Conservation (phyloP, 2,329 filamentous ascomycete genomes). For the Alternaria sp. region DNA sequence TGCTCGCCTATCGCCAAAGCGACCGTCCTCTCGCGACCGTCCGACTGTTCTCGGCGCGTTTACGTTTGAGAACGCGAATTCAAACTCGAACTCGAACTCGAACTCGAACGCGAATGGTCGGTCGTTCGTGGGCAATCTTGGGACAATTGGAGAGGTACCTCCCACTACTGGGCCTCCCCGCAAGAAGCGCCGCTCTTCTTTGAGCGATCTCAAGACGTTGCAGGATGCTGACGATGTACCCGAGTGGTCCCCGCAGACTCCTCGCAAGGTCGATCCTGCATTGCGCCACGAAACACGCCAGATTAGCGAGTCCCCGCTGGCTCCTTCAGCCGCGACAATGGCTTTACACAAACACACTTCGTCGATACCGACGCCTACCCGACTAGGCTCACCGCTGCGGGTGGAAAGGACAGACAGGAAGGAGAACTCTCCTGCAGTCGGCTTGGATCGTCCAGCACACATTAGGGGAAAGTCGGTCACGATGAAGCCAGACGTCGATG, state of each 20-base stretch:
- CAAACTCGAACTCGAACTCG: slow-evolving; percentile 34
- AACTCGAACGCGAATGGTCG: slow-evolving; percentile 42
- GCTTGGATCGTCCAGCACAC: slow-evolving; percentile 30
- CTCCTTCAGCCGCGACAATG: slow-evolving; percentile 31
- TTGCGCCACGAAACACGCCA: slow-evolving; percentile 29
- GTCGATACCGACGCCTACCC: slow-evolving; percentile 48
- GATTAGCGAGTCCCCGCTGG: slow-evolving; percentile 39
- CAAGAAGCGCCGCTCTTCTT: slow-evolving; percentile 87
- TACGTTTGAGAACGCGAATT: slow-evolving; percentile 50
- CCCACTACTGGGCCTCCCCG: slow-evolving; percentile 45
- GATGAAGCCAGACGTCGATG: slow-evolving; percentile 28
- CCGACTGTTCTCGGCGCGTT: slow-evolving; percentile 57
- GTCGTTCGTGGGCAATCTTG: slow-evolving; percentile 46
- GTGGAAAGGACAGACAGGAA: slow-evolving; percentile 47
- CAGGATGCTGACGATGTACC: slow-evolving; percentile 62
- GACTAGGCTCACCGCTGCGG: slow-evolving; percentile 54
- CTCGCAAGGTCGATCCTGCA: slow-evolving; percentile 36
- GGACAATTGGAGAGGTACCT: slow-evolving; percentile 60
- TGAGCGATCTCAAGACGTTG: slow-evolving; percentile 80
- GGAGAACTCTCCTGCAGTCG: slow-evolving; percentile 49
- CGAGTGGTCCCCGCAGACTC: slow-evolving; percentile 49
- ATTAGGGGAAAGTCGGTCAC: slow-evolving; percentile 32
- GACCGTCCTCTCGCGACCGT: slow-evolving; percentile 64
- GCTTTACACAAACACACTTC: slow-evolving; percentile 48
- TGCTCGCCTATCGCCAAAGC: slow-evolving; percentile 58